Conservation (phyloP, 306 rosid species). For the Cucumis sativus region Cucumber_9930_V3 NC_026659.2:11007001-11007500, state of each 20-base stretch:
- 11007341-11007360: constrained; percentile 68
- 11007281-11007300: constrained; percentile 90
- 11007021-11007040: background rate
- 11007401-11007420: constrained; percentile 88
- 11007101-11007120: background rate
- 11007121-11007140: constrained; percentile 56
- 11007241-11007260: constrained; percentile 95
- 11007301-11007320: constrained; percentile 13
- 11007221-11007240: constrained; percentile 92
- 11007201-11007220: constrained; percentile 86
- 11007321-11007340: constrained; percentile 8
- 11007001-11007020: constrained; percentile 13
- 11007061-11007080: background rate
- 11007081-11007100: background rate
- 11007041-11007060: background rate
- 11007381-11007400: constrained; percentile 95
- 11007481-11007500: too few relatives aligned
- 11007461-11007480: too few relatives aligned
- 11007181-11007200: constrained; percentile 87
- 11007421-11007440: too few relatives aligned
- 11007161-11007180: constrained; percentile 72
- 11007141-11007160: constrained; percentile 95
- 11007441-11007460: too few relatives aligned
- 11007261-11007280: constrained; percentile 94
- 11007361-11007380: constrained; percentile 91